Conservation (phyloP, 345 rosid species). For the Melaleuca quinquenervia region DNA sequence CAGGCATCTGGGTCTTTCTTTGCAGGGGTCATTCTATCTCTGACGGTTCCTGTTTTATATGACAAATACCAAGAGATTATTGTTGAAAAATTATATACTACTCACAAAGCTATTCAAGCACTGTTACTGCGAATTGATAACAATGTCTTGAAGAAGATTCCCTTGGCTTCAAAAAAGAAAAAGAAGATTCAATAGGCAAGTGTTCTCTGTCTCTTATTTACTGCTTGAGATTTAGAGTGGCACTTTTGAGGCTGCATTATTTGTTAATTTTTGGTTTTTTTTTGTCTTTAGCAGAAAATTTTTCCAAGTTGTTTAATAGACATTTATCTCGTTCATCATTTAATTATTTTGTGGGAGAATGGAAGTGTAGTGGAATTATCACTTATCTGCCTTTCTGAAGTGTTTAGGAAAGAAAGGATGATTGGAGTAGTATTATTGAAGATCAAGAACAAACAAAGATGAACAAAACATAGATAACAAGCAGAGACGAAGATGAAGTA, state of each 20-base stretch:
- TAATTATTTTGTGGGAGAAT: not conserved
- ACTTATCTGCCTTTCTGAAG: not conserved
- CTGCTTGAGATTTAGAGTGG: not conserved
- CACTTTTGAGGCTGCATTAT: not conserved
- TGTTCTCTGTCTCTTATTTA: not conserved
- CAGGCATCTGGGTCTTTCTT: not conserved
- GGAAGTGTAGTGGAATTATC: not conserved
- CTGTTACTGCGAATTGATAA: constrained; percentile 54
- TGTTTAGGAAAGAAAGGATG: not conserved
- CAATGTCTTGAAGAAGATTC: constrained; percentile 37
- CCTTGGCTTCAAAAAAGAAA: constrained; percentile 34
- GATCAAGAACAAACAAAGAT: too few species aligned
- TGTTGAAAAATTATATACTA: constrained; percentile 36
- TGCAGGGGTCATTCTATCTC: constrained; percentile 64
- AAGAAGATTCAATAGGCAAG: constrained; percentile 69
- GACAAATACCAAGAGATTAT: constrained; percentile 61
- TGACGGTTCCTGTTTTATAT: constrained; percentile 56
- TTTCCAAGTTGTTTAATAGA: not conserved
- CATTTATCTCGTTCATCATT: not conserved
- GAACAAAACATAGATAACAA: too few species aligned
- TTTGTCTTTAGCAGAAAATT: not conserved
- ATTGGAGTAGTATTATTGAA: not conserved
- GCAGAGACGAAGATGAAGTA: too few species aligned
- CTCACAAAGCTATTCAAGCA: constrained; percentile 29
- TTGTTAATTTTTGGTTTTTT: not conserved